Evolutionary conservation across 2,329 filamentous ascomycete genomes (phyloP).

Genomic region (Botryotinia convoluta): DNA sequence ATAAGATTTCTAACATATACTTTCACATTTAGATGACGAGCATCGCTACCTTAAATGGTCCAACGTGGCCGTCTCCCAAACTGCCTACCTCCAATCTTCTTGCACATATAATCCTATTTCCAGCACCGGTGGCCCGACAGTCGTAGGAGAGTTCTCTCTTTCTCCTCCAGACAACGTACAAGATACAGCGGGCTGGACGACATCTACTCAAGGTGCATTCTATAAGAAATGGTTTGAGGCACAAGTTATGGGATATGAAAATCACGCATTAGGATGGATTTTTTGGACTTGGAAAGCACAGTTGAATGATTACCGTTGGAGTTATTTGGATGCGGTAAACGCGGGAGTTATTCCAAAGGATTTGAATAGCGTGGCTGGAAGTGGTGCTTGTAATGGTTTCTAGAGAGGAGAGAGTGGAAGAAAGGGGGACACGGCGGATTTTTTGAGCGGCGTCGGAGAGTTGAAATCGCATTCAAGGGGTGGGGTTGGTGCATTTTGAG

Average conservation of each 20-base stretch:
- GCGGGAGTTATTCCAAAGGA: conserved; percentile 42
- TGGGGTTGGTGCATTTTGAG: not conserved
- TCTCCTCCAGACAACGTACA: conserved; percentile 50
- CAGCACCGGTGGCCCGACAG: conserved; percentile 42
- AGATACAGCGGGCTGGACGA: conserved; percentile 45
- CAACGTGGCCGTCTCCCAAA: conserved; percentile 44
- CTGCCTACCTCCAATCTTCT: conserved; percentile 50
- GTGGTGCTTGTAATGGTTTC: conserved; percentile 8
- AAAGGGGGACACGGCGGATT: too few relatives aligned
- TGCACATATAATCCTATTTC: conserved; percentile 48
- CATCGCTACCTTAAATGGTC: conserved; percentile 58
- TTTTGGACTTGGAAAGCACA: conserved; percentile 61
- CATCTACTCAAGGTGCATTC: conserved; percentile 45
- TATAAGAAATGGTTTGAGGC: conserved; percentile 57
- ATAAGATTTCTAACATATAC: conserved; percentile 2
- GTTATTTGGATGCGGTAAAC: conserved; percentile 44
- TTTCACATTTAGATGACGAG: conserved; percentile 9
- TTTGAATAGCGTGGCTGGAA: conserved; percentile 17
- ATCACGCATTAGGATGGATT: conserved; percentile 49
- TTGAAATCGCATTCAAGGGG: not conserved
- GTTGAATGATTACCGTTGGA: conserved; percentile 49
- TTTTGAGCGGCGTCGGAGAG: too few relatives aligned
- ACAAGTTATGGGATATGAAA: conserved; percentile 55
- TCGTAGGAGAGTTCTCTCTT: conserved; percentile 60
- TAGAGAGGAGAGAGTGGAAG: not conserved